Percentiles rank a stretch among this genome's conserved stretches.
Conservation (phyloP, 73 alveolate genomes). For the Paramecium sexaurelia region DNA sequence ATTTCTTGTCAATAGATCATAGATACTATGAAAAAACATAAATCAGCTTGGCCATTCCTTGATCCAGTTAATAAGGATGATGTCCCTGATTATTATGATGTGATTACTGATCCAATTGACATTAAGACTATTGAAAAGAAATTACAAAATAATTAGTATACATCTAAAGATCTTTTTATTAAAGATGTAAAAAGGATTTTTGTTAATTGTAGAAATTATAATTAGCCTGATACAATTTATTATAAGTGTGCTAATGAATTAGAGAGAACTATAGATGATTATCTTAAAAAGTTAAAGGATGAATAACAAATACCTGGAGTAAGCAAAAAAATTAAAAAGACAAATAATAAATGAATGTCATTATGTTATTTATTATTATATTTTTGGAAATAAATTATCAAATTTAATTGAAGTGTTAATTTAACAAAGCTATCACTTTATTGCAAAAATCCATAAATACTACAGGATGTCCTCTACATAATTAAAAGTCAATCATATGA, state of each 20-base stretch:
- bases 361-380: not conserved
- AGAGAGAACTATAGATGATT: constrained; percentile 77
- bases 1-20: constrained; percentile 62
- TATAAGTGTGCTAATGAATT: constrained; percentile 85
- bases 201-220: constrained; percentile 82
- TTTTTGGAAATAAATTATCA: constrained; percentile 14
- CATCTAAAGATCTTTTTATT: constrained; percentile 73
- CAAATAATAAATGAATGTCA: constrained; percentile 3
- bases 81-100: constrained; percentile 93
- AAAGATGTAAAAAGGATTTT: constrained; percentile 85
- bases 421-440: constrained; percentile 45
- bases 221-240: constrained; percentile 80
- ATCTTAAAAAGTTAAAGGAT: constrained; percentile 80
- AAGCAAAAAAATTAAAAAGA: not conserved
- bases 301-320: constrained; percentile 28
- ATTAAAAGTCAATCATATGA: constrained; percentile 50
- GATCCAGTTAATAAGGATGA: constrained; percentile 89
- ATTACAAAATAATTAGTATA: constrained; percentile 78
- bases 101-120: constrained; percentile 95
- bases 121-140: constrained; percentile 77
- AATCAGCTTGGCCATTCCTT: constrained; percentile 84
- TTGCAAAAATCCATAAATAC: constrained; percentile 54
- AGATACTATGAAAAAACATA: constrained; percentile 68
- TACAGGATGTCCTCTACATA: constrained; percentile 50
- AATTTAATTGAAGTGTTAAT: constrained; percentile 57